Conservation (phyloP, 371 early-diverging fungal genomes). For the Mortierella sp. region DNA sequence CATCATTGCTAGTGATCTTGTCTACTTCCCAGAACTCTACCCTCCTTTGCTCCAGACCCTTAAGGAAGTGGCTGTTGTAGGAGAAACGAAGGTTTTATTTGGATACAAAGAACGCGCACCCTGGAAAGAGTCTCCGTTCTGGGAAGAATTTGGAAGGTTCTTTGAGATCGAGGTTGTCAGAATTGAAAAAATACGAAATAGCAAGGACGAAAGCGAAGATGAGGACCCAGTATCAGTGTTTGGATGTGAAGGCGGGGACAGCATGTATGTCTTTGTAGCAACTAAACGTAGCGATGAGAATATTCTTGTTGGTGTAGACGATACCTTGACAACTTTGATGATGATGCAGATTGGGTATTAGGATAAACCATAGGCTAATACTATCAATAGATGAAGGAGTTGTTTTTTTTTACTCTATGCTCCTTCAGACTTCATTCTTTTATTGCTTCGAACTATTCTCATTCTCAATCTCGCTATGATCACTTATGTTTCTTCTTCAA, state of each 20-base stretch:
- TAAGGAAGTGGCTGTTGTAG: constrained; percentile 56
- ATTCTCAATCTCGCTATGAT: background rate
- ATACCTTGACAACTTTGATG: constrained; percentile 64
- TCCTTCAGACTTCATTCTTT: background rate
- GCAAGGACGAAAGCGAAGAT: background rate
- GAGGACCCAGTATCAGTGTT: background rate
- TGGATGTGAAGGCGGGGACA: constrained; percentile 3
- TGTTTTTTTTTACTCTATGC: background rate
- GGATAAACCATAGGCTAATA: background rate
- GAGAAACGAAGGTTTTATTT: constrained; percentile 62
- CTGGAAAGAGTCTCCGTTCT: constrained; percentile 71
- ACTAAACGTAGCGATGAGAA: constrained; percentile 55
- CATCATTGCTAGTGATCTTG: constrained; percentile 68
- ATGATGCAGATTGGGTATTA: constrained; percentile 15
- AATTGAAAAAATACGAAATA: constrained; percentile 16
- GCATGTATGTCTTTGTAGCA: constrained; percentile 10
- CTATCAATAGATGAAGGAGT: background rate
- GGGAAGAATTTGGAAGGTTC: constrained; percentile 72
- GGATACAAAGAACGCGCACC: constrained; percentile 71
- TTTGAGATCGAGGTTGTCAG: constrained; percentile 70
- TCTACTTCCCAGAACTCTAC: constrained; percentile 72
- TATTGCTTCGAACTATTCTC: background rate
- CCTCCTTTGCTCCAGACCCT: constrained; percentile 61
- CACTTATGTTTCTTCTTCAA: constrained; percentile 36
- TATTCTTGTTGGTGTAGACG: constrained; percentile 63